Base-by-base conservation (phyloP, 2,329 filamentous ascomycete genomes). In the Neofusicoccum laricinum region DNA sequence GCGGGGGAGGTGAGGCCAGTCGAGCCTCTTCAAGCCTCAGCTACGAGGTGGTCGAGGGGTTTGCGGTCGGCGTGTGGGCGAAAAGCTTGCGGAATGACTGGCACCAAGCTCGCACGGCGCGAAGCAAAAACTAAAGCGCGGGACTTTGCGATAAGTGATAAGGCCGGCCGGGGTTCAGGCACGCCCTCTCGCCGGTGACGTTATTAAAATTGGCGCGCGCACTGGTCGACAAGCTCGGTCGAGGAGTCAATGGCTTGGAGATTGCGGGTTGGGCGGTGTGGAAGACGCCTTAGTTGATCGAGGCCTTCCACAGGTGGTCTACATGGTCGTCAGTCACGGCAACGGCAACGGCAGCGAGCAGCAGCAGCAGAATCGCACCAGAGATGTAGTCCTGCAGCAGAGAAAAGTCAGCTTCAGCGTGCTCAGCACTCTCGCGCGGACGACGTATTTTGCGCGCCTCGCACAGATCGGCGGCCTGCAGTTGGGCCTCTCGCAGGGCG, bases 241-340 rank as follows among this genome's bases (percentile, higher is more conserved):
- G 41, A n/a, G n/a, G 41, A 32, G 40, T 59, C 55, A 59, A 59
- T 59, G 41, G 55, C 25, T 43, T 46, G 40, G 55, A 17, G n/a
- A 59, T 21, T 6, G 53, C 53, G 53, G 32, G 32, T 61, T 68
- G 41, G 51, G 64, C 61, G 64, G 66, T 61, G 64, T 62, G 70
- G 69, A 67, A 68, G 70, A 55, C 68, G 68, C 66, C 78, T 84
- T 80, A 87, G 78, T 86, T 87, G 75, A 84, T 82, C 74, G 84
- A 86, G 72, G 86, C 85, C 81, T 88, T 88, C 86, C 86, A 88
- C 78, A 88, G 82, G 81, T 88, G 86, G 81, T 88, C 86, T 83
- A 67, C 58, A 45, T 66, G 74, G 72, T 65, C 64, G 61, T 50
- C 66, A 65, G 30, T 36, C 7, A 25, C 17, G 4, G 34, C 55